A percentile compares a stretch with the other conserved stretches of the same genome.
Conservation (phyloP, 2,329 filamentous ascomycete species). For the Phoma sp. region DNA sequence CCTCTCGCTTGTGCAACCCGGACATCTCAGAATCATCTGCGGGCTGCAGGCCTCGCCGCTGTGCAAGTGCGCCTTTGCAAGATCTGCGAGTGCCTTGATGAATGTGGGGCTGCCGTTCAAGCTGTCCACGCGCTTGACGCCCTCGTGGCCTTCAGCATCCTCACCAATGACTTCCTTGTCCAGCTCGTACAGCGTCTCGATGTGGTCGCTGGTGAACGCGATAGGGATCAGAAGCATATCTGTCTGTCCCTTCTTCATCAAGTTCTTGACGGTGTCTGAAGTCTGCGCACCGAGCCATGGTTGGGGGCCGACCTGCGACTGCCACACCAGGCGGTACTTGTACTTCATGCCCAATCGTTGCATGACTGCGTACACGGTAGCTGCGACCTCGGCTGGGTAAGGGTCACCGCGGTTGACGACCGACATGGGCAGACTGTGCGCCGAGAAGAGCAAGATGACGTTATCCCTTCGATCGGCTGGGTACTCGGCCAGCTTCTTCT, state of each 20-base stretch:
- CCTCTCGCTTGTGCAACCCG: slow-evolving; percentile 87
- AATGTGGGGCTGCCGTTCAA: slow-evolving; percentile 91
- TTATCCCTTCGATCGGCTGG: slow-evolving; percentile 78
- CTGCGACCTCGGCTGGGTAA: slow-evolving; percentile 93
- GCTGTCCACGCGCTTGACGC: slow-evolving; percentile 85
- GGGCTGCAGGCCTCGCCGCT: slow-evolving; percentile 73
- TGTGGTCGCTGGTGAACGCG: slow-evolving; percentile 98
- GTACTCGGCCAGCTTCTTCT: slow-evolving; percentile 82
- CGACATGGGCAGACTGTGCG: slow-evolving; percentile 94
- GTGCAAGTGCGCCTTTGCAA: slow-evolving; percentile 80
- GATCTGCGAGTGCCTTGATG: slow-evolving; percentile 85
- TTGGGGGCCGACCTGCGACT: slow-evolving; percentile 94
- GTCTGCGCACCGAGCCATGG: slow-evolving; percentile 97
- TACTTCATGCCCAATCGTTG: slow-evolving; percentile 84
- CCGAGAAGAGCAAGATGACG: slow-evolving; percentile 89
- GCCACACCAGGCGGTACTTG: slow-evolving; percentile 94
- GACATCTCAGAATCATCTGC: slow-evolving; percentile 91
- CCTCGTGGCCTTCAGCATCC: slow-evolving; percentile 59
- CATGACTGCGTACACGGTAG: slow-evolving; percentile 97
- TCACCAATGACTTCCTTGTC: slow-evolving; percentile 95
- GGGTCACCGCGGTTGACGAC: slow-evolving; percentile 97
- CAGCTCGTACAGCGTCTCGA: slow-evolving; percentile 93
- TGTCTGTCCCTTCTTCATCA: slow-evolving; percentile 88
- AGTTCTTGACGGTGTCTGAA: slow-evolving; percentile 81
- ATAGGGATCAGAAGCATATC: slow-evolving; percentile 92